Evolutionary conservation across 208 protist genomes (phyloP).

Genomic region (Leishmania arabica): DNA sequence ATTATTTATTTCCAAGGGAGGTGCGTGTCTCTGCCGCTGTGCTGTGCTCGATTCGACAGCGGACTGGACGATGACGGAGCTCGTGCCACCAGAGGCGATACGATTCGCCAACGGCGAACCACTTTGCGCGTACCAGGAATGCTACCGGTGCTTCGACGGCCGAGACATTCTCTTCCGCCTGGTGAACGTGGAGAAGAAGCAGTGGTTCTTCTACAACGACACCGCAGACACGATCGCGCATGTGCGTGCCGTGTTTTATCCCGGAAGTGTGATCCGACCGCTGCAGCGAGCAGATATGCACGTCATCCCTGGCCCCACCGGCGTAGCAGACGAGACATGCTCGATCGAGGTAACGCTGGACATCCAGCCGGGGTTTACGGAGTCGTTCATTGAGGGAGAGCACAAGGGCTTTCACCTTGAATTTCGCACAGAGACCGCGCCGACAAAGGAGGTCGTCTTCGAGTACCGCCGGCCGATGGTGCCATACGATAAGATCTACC

Average conservation of each 20-base stretch:
- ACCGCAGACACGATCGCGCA: conserved; percentile 51
- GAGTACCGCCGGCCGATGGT: conserved; percentile 50
- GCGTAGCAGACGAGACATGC: conserved; percentile 27
- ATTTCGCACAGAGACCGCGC: conserved; percentile 62
- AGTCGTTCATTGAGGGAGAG: conserved; percentile 72
- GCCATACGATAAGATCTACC: conserved; percentile 73
- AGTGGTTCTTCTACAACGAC: conserved; percentile 85
- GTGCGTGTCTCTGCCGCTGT: background rate
- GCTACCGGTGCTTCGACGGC: conserved; percentile 70
- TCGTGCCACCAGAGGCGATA: conserved; percentile 31
- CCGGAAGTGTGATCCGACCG: conserved; percentile 43
- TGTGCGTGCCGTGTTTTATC: conserved; percentile 32
- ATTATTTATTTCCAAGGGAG: background rate
- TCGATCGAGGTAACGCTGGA: conserved; percentile 62
- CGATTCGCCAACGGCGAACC: conserved; percentile 36
- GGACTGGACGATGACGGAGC: conserved; percentile 34
- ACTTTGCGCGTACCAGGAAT: conserved; percentile 51
- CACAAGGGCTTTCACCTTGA: conserved; percentile 56
- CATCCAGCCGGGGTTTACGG: conserved; percentile 73
- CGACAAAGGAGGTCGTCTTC: conserved; percentile 52
- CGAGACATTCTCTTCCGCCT: conserved; percentile 68
- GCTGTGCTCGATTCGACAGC: background rate
- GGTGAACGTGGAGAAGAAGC: conserved; percentile 43
- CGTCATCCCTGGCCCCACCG: conserved; percentile 13
- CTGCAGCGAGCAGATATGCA: conserved; percentile 38